Percentiles rank a stretch among this genome's conserved stretches.
These are phyloP conservation scores for Calonectria honghensis DNA, from an alignment of 2,329 filamentous ascomycete species.

Conservation along the genomic window DNA sequence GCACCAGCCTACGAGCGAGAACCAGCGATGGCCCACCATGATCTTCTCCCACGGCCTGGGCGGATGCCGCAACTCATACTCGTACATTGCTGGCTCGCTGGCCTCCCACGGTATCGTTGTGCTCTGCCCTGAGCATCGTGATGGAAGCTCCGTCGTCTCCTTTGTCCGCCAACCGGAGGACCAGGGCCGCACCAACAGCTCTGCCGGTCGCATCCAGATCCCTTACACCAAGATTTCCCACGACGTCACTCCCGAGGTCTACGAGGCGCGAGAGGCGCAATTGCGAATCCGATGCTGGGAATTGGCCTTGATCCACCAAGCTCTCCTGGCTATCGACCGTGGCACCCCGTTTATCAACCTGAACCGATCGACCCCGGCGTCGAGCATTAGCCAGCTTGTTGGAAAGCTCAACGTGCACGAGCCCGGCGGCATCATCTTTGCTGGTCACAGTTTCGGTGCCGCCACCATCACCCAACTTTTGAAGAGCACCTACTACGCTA, in stretches of 20 bases:
- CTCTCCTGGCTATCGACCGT: constrained; percentile 79
- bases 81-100: constrained; percentile 85
- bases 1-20: constrained; percentile 67
- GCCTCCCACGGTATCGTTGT: constrained; percentile 89
- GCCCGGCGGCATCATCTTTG: constrained; percentile 84
- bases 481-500: constrained; percentile 84
- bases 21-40: constrained; percentile 84
- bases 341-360: constrained; percentile 71
- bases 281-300: constrained; percentile 87
- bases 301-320: constrained; percentile 81
- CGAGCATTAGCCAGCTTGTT: constrained; percentile 75
- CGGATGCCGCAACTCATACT: constrained; percentile 88
- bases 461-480: constrained; percentile 84
- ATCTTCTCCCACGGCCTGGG: constrained; percentile 92
- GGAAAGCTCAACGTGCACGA: constrained; percentile 79
- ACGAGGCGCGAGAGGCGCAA: constrained; percentile 81
- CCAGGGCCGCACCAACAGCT: constrained; percentile 58
- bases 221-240: constrained; percentile 76
- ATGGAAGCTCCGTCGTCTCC: constrained; percentile 85
- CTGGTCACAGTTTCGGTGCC: constrained; percentile 88
- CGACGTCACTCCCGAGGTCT: constrained; percentile 78
- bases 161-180: constrained; percentile 78
- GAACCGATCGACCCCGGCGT: constrained; percentile 66
- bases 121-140: constrained; percentile 87
- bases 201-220: constrained; percentile 58